A percentile compares a stretch with the other conserved stretches of the same genome.
Conservation (phyloP, 2,329 filamentous ascomycete species). For the Dendrostoma leiphaemia region DNA sequence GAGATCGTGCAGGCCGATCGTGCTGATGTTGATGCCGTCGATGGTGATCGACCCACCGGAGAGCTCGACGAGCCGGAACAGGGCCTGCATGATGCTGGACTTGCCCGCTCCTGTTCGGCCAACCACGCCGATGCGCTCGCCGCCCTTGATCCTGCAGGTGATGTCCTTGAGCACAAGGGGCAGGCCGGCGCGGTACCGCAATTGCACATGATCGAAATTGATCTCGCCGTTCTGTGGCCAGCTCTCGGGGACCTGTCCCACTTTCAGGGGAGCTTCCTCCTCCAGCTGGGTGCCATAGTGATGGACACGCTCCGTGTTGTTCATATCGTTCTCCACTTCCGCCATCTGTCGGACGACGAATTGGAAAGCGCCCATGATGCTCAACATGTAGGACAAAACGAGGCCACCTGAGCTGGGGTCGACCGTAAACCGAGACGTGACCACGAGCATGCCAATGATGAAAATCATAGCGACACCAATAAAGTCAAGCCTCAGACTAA, state of each 20-base stretch:
- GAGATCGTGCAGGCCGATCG: conserved; percentile 58
- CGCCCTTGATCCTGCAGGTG: conserved; percentile 68
- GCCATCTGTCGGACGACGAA: conserved; percentile 95
- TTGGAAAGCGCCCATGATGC: conserved; percentile 93
- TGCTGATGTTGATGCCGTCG: conserved; percentile 52
- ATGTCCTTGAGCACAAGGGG: conserved; percentile 72
- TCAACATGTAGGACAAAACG: conserved; percentile 88
- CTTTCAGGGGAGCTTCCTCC: conserved; percentile 82
- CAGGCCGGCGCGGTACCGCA: conserved; percentile 72
- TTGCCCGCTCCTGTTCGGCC: conserved; percentile 67
- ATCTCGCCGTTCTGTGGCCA: conserved; percentile 92
- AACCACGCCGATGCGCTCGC: conserved; percentile 74
- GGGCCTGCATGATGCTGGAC: conserved; percentile 61
- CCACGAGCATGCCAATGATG: conserved; percentile 82
- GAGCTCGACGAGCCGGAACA: conserved; percentile 58
- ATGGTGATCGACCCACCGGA: conserved; percentile 40
- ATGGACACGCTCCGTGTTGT: conserved; percentile 85
- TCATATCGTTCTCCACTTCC: conserved; percentile 98
- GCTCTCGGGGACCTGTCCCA: conserved; percentile 64
- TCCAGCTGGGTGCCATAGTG: conserved; percentile 87
- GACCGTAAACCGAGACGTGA: conserved; percentile 85
- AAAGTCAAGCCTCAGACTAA: conserved; percentile 78
- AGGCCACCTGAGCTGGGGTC: conserved; percentile 81
- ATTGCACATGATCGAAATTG: conserved; percentile 69
- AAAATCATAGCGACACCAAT: conserved; percentile 86